Conservation (phyloP, 257 asterid genomes). For the Lycium barbarum region DNA sequence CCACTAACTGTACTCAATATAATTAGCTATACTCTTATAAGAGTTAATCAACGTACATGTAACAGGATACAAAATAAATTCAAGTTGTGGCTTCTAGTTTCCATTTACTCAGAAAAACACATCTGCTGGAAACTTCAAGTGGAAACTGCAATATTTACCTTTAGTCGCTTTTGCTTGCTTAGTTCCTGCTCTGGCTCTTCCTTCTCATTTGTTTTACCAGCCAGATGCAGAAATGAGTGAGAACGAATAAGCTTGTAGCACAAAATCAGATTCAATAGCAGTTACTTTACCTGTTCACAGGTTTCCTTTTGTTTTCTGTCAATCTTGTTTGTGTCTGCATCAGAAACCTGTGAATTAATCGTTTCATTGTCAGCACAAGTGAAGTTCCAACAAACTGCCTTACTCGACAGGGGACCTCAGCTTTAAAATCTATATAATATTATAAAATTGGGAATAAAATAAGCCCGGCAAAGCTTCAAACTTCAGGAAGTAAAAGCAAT, state of each 20-base stretch:
- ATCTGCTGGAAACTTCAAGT: background rate
- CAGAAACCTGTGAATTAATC: slow-evolving; percentile 31
- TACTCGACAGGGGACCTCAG: background rate
- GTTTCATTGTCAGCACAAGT: background rate
- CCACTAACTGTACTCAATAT: background rate
- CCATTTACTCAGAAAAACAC: background rate
- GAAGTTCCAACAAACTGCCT: slow-evolving; percentile 21
- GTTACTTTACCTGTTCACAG: slow-evolving; percentile 19
- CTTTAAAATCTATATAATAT: background rate
- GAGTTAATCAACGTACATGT: background rate
- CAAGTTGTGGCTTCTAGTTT: background rate
- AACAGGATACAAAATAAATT: background rate
- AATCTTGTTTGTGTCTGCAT: slow-evolving; percentile 36
- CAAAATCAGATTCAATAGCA: background rate
- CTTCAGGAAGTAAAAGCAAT: background rate
- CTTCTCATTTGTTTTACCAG: slow-evolving; percentile 39
- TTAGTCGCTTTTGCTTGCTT: slow-evolving; percentile 63
- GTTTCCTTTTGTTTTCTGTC: slow-evolving; percentile 29
- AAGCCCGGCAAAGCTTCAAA: slow-evolving; percentile 15
- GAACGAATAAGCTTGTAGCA: background rate
- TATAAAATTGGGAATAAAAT: background rate
- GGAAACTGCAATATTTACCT: slow-evolving; percentile 52
- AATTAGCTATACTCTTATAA: background rate
- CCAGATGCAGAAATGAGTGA: slow-evolving; percentile 40
- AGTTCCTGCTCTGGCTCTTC: slow-evolving; percentile 42